phyloP scores from a whole-genome alignment of 2,329 filamentous ascomycete genomes.

The Gyromitra esculenta region DNA sequence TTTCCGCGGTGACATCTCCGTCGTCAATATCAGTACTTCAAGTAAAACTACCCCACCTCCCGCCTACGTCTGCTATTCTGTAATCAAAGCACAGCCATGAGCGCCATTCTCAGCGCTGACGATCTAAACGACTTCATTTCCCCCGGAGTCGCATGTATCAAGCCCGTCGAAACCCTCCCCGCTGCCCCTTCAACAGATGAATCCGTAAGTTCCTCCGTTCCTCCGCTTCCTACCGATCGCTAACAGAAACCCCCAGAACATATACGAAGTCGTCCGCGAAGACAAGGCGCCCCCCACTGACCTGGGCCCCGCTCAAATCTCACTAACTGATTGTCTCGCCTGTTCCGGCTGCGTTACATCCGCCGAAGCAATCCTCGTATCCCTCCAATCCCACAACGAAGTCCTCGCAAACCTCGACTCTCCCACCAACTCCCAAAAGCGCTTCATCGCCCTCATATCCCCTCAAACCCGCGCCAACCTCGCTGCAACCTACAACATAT shows the following conservation, averaged over 20 bases:
- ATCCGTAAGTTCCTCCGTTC: constrained; percentile 57
- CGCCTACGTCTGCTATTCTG: no score
- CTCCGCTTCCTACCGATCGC: constrained; percentile 35
- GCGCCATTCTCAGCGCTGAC: constrained; percentile 94
- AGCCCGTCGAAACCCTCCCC: constrained; percentile 92
- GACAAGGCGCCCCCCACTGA: constrained; percentile 72
- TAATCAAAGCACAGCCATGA: constrained; percentile 70
- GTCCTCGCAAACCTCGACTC: constrained; percentile 84
- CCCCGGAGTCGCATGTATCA: constrained; percentile 96
- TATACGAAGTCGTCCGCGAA: constrained; percentile 92
- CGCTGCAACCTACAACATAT: constrained; percentile 81
- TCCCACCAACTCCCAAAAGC: constrained; percentile 66
- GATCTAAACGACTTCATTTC: constrained; percentile 99
- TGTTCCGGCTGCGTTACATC: constrained; percentile 98
- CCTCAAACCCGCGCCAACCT: constrained; percentile 90
- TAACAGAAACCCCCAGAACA: constrained; percentile 62
- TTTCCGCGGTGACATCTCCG: constrained; percentile 28
- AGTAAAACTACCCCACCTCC: constrained; percentile 1
- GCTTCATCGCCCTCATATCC: constrained; percentile 88
- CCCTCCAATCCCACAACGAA: constrained; percentile 90
- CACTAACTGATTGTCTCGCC: constrained; percentile 94
- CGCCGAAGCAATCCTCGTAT: constrained; percentile 95
- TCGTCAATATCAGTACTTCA: not conserved
- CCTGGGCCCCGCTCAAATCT: constrained; percentile 84
- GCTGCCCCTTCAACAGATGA: constrained; percentile 61